Conservation (phyloP, 106 monocot genomes). For the Phalaenopsis equestris region DNA sequence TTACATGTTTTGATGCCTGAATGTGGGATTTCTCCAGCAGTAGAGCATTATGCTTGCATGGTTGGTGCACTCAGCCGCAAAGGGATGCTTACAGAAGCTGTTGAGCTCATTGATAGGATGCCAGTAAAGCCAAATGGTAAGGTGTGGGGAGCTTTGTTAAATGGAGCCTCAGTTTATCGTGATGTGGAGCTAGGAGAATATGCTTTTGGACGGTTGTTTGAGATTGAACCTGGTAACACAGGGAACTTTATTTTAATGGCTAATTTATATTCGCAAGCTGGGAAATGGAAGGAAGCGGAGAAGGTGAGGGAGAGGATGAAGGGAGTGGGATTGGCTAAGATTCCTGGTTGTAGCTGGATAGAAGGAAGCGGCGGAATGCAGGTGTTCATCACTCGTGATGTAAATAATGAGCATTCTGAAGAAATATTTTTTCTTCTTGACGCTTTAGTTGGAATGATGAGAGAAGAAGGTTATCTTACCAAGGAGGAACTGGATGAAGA, state of each 20-base stretch:
- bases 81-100: conserved; percentile 32
- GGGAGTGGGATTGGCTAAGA: conserved; percentile 23
- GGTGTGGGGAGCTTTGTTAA: conserved; percentile 37
- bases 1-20: conserved; percentile 11
- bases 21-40: conserved; percentile 12
- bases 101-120: conserved; percentile 22
- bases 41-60: conserved; percentile 51
- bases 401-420: not conserved
- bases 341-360: conserved; percentile 51
- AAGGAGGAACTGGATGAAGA: conserved; percentile 33
- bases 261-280: conserved; percentile 27
- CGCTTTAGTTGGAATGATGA: conserved; percentile 25
- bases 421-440: conserved; percentile 15
- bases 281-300: conserved; percentile 38
- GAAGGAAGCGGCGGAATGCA: conserved; percentile 20
- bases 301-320: conserved; percentile 34
- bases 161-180: conserved; percentile 24
- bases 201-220: conserved; percentile 28
- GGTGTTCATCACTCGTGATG: conserved; percentile 24
- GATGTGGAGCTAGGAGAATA: conserved; percentile 28
- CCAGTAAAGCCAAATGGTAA: conserved; percentile 32
- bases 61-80: conserved; percentile 27
- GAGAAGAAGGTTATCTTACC: conserved; percentile 25
- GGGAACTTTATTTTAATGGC: conserved; percentile 51
- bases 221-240: conserved; percentile 37